Base-by-base conservation (phyloP, 2,329 filamentous ascomycete genomes). In the Escovopsis weberi region DNA sequence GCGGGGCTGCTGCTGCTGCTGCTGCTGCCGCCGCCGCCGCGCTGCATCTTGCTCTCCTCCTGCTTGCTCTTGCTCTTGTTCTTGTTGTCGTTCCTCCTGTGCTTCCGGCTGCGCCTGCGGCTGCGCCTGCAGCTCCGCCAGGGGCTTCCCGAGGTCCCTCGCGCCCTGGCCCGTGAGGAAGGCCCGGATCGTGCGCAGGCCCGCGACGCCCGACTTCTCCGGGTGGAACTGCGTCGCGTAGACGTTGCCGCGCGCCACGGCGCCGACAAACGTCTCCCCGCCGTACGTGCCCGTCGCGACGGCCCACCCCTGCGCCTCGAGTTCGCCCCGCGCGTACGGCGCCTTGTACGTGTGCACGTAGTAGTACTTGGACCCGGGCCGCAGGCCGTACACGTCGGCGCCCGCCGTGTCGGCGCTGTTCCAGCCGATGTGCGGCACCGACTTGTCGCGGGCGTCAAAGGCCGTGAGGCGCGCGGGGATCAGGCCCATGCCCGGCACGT, bases 361-460 rank as follows among this genome's bases (percentile, higher is more conserved):
- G 67, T 98, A 98, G 69, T 98, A 98, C 63, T 96, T 98, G 57
- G 85, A 94, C 42, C 73, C 72, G 1, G 85, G 80, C 26, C 75
- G 69, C 42, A 98, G 65, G 44, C 83, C 87, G 60, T 89, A 95
- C 45, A 96, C 74, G 51, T 58, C 59, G 45, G 57, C 62, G 46
- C 60, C 66, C 46, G 54, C 65, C 1, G 80, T 78, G 53, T 80
- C 80, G 37, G 93, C 91, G 52, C 80, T 87, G 64, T 98, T 98
- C 91, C 91, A 98, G 43, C 91, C 91, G 60, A 98, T 98, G 65
- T 98, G 93, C 34, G 91, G 91, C n/a, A 98, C 93, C 33, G 87
- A 80, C 66, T 96, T 96, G 54, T 75, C 67, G 30, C 63, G 60
- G 58, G 85, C 78, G 57, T 85, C 68, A 65, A 98, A 98, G 47